Evolutionary conservation across 352 stramenopile genomes (phyloP).

Genomic region (Phytophthora fragariaefolia): DNA sequence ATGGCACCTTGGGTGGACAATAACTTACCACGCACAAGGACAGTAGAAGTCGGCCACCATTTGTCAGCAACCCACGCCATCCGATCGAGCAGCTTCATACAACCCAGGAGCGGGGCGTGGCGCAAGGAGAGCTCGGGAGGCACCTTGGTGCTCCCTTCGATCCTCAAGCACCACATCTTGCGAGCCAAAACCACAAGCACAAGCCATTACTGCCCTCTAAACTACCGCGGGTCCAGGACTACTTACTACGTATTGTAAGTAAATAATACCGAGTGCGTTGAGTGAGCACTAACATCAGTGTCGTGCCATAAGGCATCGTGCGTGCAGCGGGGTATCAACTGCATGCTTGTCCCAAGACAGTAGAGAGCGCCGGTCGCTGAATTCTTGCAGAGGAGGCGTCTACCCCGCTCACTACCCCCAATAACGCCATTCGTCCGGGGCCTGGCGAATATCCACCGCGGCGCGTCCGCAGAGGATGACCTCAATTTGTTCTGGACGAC

Average conservation of each 20-base stretch:
- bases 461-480: not conserved
- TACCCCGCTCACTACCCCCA: constrained; percentile 1
- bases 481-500: constrained; percentile 2
- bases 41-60: constrained; percentile 11
- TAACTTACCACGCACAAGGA: constrained; percentile 3
- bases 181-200: not conserved
- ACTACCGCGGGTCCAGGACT: constrained; percentile 11
- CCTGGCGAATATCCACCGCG: constrained; percentile 24
- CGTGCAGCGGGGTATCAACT: not conserved
- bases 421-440: not conserved
- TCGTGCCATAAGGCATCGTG: constrained; percentile 4
- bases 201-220: constrained; percentile 27
- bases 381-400: constrained; percentile 17
- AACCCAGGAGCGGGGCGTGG: not conserved
- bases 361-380: constrained; percentile 14
- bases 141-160: constrained; percentile 6
- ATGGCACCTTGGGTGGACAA: constrained; percentile 4
- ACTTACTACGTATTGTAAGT: no score
- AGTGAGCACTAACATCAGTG: constrained; percentile 12
- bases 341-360: constrained; percentile 27
- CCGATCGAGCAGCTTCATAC: constrained; percentile 24
- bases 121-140: constrained; percentile 5
- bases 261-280: constrained; percentile 2
- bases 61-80: constrained; percentile 17
- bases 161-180: constrained; percentile 8